Percentiles rank a stretch among this genome's conserved stretches.
These are phyloP conservation scores for Lanmaoa pseudosensibilis DNA, from an alignment of 768 basidiomycete genomes.

Conservation along the genomic window DNA sequence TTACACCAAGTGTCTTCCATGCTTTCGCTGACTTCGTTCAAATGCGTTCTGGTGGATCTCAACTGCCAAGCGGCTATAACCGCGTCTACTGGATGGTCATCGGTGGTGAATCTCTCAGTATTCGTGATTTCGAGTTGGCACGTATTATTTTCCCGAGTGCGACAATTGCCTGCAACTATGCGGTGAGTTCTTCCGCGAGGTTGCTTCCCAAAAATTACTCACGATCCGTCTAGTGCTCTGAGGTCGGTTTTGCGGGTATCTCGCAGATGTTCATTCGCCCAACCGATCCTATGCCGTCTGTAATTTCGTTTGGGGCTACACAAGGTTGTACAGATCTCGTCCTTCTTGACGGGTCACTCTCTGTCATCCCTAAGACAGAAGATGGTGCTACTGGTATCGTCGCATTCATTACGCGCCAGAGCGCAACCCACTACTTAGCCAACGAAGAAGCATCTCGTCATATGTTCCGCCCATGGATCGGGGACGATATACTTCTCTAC, in stretches of 20 bases:
- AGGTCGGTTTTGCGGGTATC: slow-evolving; percentile 32
- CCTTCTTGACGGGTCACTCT: slow-evolving; percentile 25
- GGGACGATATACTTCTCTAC: slow-evolving; percentile 26
- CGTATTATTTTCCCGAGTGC: slow-evolving; percentile 24
- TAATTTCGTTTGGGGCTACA: slow-evolving; percentile 28
- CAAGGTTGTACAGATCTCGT: slow-evolving; percentile 31
- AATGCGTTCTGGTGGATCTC: slow-evolving; percentile 19
- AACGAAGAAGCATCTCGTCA: slow-evolving; percentile 29
- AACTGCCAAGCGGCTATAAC: slow-evolving; percentile 21
- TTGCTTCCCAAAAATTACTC: not conserved
- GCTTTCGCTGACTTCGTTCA: slow-evolving; percentile 31
- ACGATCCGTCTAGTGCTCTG: slow-evolving; percentile 24
- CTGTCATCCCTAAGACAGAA: slow-evolving; percentile 20
- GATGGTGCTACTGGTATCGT: slow-evolving; percentile 30
- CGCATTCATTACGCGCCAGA: slow-evolving; percentile 27
- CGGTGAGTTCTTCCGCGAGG: slow-evolving; percentile 13
- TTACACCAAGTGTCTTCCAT: slow-evolving; percentile 32
- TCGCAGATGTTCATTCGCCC: slow-evolving; percentile 33
- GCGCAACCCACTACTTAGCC: slow-evolving; percentile 29
- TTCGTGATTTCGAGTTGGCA: slow-evolving; percentile 29
- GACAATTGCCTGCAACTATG: slow-evolving; percentile 34
- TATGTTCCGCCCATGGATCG: slow-evolving; percentile 30
- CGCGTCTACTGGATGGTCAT: slow-evolving; percentile 36
- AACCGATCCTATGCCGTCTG: slow-evolving; percentile 24
- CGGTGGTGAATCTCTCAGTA: slow-evolving; percentile 30